A percentile compares a stretch with the other conserved stretches of the same genome.
Evolutionary conservation across 2,329 filamentous ascomycete species (phyloP).

Genomic region (Ophiosphaerella narmari): DNA sequence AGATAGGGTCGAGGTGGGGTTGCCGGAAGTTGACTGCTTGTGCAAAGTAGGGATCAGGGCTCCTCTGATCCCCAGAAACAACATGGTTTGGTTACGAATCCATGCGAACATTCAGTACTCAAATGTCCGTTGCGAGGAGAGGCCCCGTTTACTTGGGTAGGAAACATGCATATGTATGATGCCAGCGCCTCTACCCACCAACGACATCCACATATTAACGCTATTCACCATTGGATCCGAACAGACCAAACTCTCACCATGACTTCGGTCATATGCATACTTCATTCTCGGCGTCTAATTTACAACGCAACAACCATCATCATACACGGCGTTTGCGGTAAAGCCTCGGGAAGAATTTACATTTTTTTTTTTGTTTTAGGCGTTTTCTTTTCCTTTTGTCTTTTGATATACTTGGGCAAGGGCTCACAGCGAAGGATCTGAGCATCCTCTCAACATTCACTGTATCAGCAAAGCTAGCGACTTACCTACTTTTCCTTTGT

Average conservation of each 20-base stretch:
- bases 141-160: no score
- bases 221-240: neutral
- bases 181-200: neutral
- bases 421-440: no score
- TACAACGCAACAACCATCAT: slow-evolving; percentile 2
- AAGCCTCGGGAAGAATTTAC: slow-evolving; percentile 3
- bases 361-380: neutral
- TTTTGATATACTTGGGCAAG: no score
- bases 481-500: slow-evolving; percentile 24
- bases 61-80: no score
- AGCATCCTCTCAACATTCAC: slow-evolving; percentile 17
- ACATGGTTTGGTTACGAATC: no score
- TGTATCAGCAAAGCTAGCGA: slow-evolving; percentile 20
- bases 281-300: slow-evolving; percentile 1
- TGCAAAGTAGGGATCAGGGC: no score
- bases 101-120: no score
- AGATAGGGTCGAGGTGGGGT: neutral
- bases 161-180: no score
- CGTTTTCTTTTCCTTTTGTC: neutral
- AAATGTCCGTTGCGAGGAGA: no score
- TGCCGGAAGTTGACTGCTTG: no score
- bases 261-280: neutral
- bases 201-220: neutral
- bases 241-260: slow-evolving; percentile 4
- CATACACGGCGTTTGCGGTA: slow-evolving; percentile 5